Base-by-base conservation (phyloP, 1,139 yeast genomes). In the Yamadazyma triangularis region DNA sequence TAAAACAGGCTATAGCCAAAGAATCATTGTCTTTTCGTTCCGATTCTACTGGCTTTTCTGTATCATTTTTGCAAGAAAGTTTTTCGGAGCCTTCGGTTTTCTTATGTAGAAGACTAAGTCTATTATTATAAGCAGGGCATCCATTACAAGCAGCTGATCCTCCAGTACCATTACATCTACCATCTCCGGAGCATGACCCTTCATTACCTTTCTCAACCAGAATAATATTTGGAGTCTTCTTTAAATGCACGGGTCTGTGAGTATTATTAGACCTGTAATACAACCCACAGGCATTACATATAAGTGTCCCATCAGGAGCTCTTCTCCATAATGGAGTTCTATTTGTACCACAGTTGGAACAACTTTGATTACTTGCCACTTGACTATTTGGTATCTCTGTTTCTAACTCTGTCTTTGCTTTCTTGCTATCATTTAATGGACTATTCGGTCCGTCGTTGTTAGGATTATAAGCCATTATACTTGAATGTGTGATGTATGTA, bases 161-260 rank as follows among this genome's bases (percentile, higher is more conserved):
- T 4, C 95, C 95, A 2, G 91, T 84, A 2, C 95, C 95, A 47
- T 84, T 84, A 54, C 95, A 85, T 40, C 79, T 69, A 4, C 94
- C 94, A 46, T 82, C 86, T 8, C 95, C 95, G 35, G 79, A 77
- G 48, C 95, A 85, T 4, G 84, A 71, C 0, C 94, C 94, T 23
- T 58, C 60, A 18, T 61, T 61, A 15, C 45, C 50, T 22, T 60
- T 56, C 6, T 58, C 53, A 8, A 78, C 57, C 2, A 70, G 51
- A 1, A 77, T 71, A 13, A 77, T 67, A 41, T 71, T 71, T 4
- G 87, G 86, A 1, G 84, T 82, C 36, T 83, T 64, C 44, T 82
- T 82, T 48, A 84, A 58, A 46, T 77, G 78, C 22, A 77, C 83
- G 36, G 70, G 70, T 28, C 81, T 54, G 41, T 72, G 77, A 24